Base-by-base conservation (phyloP, 2,329 filamentous ascomycete genomes). In the Penicillium carneum region DNA sequence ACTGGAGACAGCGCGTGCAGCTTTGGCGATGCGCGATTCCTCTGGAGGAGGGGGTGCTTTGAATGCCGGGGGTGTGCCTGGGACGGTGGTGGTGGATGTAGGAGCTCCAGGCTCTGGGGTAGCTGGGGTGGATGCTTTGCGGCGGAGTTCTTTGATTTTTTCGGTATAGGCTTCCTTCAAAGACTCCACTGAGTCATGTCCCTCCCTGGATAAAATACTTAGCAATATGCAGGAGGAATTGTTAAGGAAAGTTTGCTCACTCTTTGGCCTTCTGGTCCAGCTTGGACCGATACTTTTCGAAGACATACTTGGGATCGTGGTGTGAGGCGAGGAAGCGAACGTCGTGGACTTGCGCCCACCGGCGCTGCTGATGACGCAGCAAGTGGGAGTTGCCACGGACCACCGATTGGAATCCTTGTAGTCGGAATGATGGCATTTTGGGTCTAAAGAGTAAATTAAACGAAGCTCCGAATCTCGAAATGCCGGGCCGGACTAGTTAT, bases 291-390 rank as follows among this genome's bases (percentile, higher is more conserved):
- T 99, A 99, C 78, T 91, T 96, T 66, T 96, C 92, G 66, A 91
- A 76, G 41, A 97, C 82, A 69, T 85, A 84, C 26, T 74, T 76
- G 48, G 88, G 84, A 59, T 87, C 82, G 60, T 87, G 86, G 63
- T 93, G 91, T 16, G 92, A 95, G 63, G 90, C 90, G 47, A 97
- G 86, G 83, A 94, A 96, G 66, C 93, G 92, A 49, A 96, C 88
- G 78, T 97, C 92, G 77, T 96, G 92, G 33, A 97, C 93, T 72
- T 92, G 92, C 1, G 94, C 94, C 90, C 92, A 96, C 75, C 93
- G 88, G 58, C 89, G 87, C 78, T 97, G 94, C 56, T 75, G 72
- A 18, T 50, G 46, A 1, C 73, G 72, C 50, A 73, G 65, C 8
- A 77, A 71, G 16, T 71, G 70, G 4, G 66, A 66, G 7, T 67